Evolutionary conservation across 2,329 filamentous ascomycete genomes (phyloP).

Genomic region (Cladosporium velox): DNA sequence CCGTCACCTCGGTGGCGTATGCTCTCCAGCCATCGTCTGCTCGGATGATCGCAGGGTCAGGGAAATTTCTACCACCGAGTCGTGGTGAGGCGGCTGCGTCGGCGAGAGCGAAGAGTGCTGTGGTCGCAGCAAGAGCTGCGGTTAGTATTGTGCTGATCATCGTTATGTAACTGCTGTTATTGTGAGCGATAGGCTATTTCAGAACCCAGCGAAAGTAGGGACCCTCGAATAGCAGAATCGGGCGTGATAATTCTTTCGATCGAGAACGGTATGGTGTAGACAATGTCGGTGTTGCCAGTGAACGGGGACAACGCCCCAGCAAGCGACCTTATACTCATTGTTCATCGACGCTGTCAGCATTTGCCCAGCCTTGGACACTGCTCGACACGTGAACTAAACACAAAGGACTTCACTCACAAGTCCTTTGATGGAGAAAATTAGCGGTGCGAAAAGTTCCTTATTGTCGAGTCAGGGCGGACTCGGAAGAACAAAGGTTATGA

Average conservation of each 20-base stretch:
- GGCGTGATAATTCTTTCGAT: not conserved
- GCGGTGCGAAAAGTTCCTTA: not conserved
- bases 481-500: not conserved
- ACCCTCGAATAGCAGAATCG: not conserved
- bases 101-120: not conserved
- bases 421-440: conserved; percentile 12
- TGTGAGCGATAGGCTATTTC: not conserved
- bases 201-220: not conserved
- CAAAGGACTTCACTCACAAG: conserved; percentile 5
- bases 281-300: conserved; percentile 4
- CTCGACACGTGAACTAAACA: conserved; percentile 13
- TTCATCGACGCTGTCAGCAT: not conserved
- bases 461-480: not conserved
- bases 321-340: conserved; percentile 9
- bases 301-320: not conserved
- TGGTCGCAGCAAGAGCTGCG: conserved; percentile 14
- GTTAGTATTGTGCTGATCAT: conserved; percentile 8
- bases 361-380: not conserved
- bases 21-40: conserved; percentile 56
- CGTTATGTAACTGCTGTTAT: not conserved
- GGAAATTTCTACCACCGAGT: conserved; percentile 47
- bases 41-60: conserved; percentile 56
- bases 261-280: not conserved
- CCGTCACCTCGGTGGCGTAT: conserved; percentile 50
- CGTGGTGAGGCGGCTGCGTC: not conserved